Conservation (phyloP, 2,329 filamentous ascomycete species). For the Hypoxylon rubiginosum region DNA sequence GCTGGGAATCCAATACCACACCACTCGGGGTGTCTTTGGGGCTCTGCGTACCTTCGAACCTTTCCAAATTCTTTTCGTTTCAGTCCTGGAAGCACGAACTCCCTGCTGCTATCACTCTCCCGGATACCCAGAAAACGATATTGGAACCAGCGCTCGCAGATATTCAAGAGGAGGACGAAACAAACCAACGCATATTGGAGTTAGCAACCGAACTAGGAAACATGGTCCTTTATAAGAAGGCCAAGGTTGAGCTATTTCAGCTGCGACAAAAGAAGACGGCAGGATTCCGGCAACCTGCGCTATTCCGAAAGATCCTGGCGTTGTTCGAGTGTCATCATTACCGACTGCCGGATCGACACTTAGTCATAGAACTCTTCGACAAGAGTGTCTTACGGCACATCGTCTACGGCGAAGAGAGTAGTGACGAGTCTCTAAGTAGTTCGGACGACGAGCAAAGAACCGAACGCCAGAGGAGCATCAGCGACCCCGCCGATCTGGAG, state of each 20-base stretch:
- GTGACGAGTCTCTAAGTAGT: slow-evolving; percentile 57
- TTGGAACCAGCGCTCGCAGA: slow-evolving; percentile 63
- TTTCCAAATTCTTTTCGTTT: slow-evolving; percentile 83
- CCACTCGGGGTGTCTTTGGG: slow-evolving; percentile 85
- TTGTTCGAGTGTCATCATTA: slow-evolving; percentile 92
- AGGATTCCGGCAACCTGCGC: slow-evolving; percentile 79
- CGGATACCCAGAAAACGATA: slow-evolving; percentile 67
- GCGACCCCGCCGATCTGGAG: slow-evolving; percentile 54
- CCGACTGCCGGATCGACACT: slow-evolving; percentile 85
- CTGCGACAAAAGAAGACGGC: slow-evolving; percentile 79
- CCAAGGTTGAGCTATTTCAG: slow-evolving; percentile 83
- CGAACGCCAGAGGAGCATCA: slow-evolving; percentile 68
- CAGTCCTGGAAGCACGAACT: slow-evolving; percentile 68
- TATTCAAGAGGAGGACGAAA: slow-evolving; percentile 69
- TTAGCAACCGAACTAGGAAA: slow-evolving; percentile 91
- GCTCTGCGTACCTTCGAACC: slow-evolving; percentile 85
- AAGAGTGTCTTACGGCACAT: slow-evolving; percentile 87
- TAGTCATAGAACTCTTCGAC: slow-evolving; percentile 95
- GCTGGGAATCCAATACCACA: slow-evolving; percentile 94
- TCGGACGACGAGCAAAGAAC: slow-evolving; percentile 67
- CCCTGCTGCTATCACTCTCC: slow-evolving; percentile 63
- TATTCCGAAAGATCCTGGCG: slow-evolving; percentile 88
- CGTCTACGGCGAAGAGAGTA: slow-evolving; percentile 76
- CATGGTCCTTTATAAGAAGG: slow-evolving; percentile 90
- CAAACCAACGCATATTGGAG: slow-evolving; percentile 84